Evolutionary conservation across 495 filamentous ascomycete species (phyloP), one percentile per base, ranked within the genome.

Genomic region (Talaromyces liani): DNA sequence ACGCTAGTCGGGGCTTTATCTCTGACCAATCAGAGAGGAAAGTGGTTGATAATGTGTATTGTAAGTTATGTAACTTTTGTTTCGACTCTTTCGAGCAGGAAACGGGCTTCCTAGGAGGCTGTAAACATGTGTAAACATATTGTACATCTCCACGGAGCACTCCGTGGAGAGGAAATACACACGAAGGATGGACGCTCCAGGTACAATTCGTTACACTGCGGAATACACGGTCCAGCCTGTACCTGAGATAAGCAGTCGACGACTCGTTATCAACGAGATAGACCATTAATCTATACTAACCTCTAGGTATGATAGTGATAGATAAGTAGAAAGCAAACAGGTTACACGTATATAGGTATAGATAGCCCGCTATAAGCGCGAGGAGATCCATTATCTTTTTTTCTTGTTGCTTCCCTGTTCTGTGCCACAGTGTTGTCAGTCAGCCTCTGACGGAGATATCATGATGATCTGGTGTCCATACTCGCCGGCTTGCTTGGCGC

Each of bases 351-450:
- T 58, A 58, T 58, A 36, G 36, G 4, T 5, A 20, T 36, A 36
- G 18, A 25, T 33, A 56, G 56, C 56, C 56, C 56, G 56, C 56
- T 58, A 14, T 58, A 58, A 58, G 56, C 56, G 56, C 56, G 53
- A 56, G 4, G 51, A 27, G 3, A 20, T 54, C 51, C 53, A 25
- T 27, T 56, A 29, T 14, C 53, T 29, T 14, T 29, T 16, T 24
- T 54, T 25, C 53, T 56, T 18, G n/a, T 9, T 49, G 45, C 18
- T 49, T 18, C n/a, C 16, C 45, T 41, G 36, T 41, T 41, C 16
- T 3, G 36, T 41, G 16, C 12, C 36, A 41, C 36, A 16, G 33
- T 12, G 36, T 14, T 9, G 34, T 39, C 34, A 39, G 7, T 39
- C 14, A 47, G 9, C 34, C 34, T 41, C 39, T 16, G 39, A 16